Percentiles rank a stretch among this genome's conserved stretches.
Evolutionary conservation across 495 filamentous ascomycete genomes (phyloP).

Genomic region (Parmelia sp.): DNA sequence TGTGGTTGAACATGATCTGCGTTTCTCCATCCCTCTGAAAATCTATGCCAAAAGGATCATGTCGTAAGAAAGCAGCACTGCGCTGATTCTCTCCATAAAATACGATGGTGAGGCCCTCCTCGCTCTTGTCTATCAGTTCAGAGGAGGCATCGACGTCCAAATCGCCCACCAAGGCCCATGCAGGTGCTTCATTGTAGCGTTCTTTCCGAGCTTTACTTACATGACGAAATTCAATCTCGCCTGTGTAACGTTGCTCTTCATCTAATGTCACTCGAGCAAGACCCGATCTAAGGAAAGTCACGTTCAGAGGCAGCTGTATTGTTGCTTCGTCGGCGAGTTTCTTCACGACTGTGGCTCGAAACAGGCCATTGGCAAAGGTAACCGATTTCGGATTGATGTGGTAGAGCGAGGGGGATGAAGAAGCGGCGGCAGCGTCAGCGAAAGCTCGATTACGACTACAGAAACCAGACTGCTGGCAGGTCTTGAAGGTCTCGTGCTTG

Average conservation of each 20-base stretch:
- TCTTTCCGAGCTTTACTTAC: slow-evolving; percentile 81
- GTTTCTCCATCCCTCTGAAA: slow-evolving; percentile 75
- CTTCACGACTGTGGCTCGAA: slow-evolving; percentile 56
- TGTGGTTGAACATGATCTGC: slow-evolving; percentile 84
- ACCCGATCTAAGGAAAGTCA: slow-evolving; percentile 85
- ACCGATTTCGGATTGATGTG: slow-evolving; percentile 63
- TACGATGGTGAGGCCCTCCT: slow-evolving; percentile 57
- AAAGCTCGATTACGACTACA: slow-evolving; percentile 88
- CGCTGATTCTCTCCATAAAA: slow-evolving; percentile 70
- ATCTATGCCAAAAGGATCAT: slow-evolving; percentile 75
- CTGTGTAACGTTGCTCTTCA: slow-evolving; percentile 81
- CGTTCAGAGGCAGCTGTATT: slow-evolving; percentile 75
- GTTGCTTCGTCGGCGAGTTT: slow-evolving; percentile 54
- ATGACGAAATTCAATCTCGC: slow-evolving; percentile 81
- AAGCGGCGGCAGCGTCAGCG: slow-evolving; percentile 70
- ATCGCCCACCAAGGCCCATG: slow-evolving; percentile 81
- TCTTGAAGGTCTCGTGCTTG: slow-evolving; percentile 95
- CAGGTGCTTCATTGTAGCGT: slow-evolving; percentile 82
- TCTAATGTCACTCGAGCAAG: slow-evolving; percentile 80
- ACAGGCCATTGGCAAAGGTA: slow-evolving; percentile 73
- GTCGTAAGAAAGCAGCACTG: slow-evolving; percentile 79
- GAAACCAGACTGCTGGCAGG: slow-evolving; percentile 89
- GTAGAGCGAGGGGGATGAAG: slow-evolving; percentile 80
- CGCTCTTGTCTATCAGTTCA: slow-evolving; percentile 42
- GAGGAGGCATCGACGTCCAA: slow-evolving; percentile 65